Evolutionary conservation across 2,329 filamentous ascomycete genomes (phyloP).

Genomic region (Neonectria faginata): DNA sequence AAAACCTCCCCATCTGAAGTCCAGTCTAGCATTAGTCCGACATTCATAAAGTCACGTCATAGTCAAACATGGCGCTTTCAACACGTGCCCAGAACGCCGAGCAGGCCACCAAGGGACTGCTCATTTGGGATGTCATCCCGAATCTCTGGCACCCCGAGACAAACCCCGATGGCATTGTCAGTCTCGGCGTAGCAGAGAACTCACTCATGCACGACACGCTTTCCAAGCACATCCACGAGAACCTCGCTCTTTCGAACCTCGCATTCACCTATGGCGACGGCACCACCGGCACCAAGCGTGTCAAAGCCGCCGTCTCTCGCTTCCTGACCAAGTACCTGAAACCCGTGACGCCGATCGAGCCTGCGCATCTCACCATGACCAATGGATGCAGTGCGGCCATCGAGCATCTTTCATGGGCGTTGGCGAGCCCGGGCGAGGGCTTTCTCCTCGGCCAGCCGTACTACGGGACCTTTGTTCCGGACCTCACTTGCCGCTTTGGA

Average conservation of each 20-base stretch:
- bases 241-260: constrained; percentile 47
- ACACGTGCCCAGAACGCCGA: constrained; percentile 46
- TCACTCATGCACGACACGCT: constrained; percentile 62
- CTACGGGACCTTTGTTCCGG: constrained; percentile 62
- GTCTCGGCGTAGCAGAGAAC: constrained; percentile 65
- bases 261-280: constrained; percentile 58
- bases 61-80: constrained; percentile 43
- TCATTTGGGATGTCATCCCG: constrained; percentile 58
- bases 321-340: constrained; percentile 53
- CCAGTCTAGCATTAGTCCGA: background rate
- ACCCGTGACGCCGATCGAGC: constrained; percentile 45
- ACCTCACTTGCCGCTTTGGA: constrained; percentile 57
- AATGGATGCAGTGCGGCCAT: constrained; percentile 57
- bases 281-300: constrained; percentile 50
- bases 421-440: constrained; percentile 55
- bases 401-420: constrained; percentile 55
- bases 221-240: constrained; percentile 54
- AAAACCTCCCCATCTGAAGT: constrained; percentile 1
- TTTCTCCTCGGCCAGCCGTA: constrained; percentile 58
- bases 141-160: constrained; percentile 56
- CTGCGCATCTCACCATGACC: constrained; percentile 51
- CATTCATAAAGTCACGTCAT: background rate
- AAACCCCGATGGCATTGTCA: constrained; percentile 60
- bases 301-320: constrained; percentile 47
- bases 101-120: constrained; percentile 42